These are phyloP conservation scores for Stereum hirsutum DNA, from an alignment of 1,284 basidiomycete genomes.

Conservation along the genomic window DNA sequence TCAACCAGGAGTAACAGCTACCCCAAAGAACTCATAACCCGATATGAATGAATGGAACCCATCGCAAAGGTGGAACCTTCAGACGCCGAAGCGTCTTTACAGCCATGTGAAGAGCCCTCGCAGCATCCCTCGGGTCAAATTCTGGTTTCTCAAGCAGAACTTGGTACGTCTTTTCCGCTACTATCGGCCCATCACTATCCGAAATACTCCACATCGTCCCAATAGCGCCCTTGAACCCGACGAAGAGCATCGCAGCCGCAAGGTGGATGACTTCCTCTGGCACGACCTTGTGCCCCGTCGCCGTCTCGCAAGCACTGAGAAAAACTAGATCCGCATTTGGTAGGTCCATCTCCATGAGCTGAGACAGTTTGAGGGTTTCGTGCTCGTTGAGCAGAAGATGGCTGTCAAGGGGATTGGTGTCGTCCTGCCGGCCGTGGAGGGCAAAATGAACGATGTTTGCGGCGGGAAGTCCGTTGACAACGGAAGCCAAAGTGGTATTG, in stretches of 20 bases:
- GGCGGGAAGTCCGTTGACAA: background rate
- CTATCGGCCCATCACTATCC: background rate
- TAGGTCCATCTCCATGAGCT: background rate
- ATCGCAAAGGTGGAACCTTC: background rate
- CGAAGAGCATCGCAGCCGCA: slow-evolving; percentile 1
- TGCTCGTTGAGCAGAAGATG: background rate
- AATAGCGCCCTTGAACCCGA: background rate
- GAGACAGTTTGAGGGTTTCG: background rate
- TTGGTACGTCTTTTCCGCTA: background rate
- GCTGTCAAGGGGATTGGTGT: background rate
- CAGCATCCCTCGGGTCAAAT: background rate
- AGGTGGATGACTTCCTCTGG: background rate
- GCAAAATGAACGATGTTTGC: background rate
- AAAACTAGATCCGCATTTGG: background rate
- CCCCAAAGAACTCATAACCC: background rate
- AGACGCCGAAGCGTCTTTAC: background rate
- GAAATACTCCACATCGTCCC: background rate
- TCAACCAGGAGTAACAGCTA: too few relatives aligned
- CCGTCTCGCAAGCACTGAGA: slow-evolving; percentile 1
- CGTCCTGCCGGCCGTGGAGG: background rate
- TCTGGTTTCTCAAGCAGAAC: background rate
- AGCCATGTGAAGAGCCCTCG: background rate
- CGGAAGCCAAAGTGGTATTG: background rate
- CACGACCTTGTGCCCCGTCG: background rate
- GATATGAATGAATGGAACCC: background rate